Conservation (phyloP, 2,329 filamentous ascomycete species). For the Aspergillus glaucus region DNA sequence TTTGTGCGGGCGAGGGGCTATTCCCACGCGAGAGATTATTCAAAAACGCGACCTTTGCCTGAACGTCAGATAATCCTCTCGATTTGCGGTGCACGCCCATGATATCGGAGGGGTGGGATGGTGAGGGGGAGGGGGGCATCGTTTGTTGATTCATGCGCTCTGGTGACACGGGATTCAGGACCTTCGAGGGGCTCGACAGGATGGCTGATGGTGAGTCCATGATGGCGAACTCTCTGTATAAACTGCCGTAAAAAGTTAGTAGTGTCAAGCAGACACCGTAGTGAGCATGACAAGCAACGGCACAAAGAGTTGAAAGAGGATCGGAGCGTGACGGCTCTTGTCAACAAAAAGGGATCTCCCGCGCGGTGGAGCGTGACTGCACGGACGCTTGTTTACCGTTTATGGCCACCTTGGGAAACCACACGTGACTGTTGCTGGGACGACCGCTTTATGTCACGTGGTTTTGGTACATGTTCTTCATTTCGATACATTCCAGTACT, state of each 20-base stretch:
- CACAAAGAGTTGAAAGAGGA: background rate
- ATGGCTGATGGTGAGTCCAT: constrained; percentile 34
- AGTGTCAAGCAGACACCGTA: background rate
- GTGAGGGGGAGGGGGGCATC: constrained; percentile 37
- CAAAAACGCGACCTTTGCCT: constrained; percentile 44
- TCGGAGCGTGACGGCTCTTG: background rate
- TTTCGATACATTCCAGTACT: no score
- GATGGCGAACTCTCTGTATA: constrained; percentile 7
- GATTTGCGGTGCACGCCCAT: constrained; percentile 31
- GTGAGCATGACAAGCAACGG: background rate
- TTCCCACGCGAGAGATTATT: constrained; percentile 37
- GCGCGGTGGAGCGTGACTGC: background rate
- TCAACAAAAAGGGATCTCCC: background rate
- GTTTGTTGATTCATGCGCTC: constrained; percentile 45
- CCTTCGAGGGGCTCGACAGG: constrained; percentile 28
- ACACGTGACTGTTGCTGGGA: constrained; percentile 30
- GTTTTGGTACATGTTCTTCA: no score
- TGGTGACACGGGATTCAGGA: constrained; percentile 41
- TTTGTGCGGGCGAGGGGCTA: constrained; percentile 20
- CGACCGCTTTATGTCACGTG: constrained; percentile 7
- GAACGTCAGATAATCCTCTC: constrained; percentile 38
- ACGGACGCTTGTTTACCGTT: constrained; percentile 9
- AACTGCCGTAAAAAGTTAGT: background rate
- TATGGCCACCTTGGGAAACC: constrained; percentile 16
- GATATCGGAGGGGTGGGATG: constrained; percentile 32